Conservation (phyloP, 805 yeast genomes). For the Cephaloascus albidus region DNA sequence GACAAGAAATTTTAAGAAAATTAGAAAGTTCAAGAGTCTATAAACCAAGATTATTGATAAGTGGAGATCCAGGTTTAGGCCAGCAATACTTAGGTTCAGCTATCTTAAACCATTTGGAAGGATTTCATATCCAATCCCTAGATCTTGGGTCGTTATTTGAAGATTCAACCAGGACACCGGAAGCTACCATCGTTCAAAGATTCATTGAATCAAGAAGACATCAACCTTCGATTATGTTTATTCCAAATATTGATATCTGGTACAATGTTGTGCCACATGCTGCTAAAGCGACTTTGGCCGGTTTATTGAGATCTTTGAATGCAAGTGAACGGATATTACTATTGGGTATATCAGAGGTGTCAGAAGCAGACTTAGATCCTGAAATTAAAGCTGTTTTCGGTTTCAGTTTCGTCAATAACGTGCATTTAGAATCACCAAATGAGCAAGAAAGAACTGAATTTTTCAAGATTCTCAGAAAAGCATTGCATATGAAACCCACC, state of each 20-base stretch:
- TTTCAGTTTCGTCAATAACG: slow-evolving; percentile 34
- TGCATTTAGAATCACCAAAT: slow-evolving; percentile 34
- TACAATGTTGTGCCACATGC: slow-evolving; percentile 54
- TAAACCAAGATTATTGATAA: slow-evolving; percentile 70
- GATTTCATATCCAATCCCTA: slow-evolving; percentile 78
- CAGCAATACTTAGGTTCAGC: slow-evolving; percentile 83
- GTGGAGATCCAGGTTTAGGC: slow-evolving; percentile 75
- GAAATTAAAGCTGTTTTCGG: slow-evolving; percentile 54
- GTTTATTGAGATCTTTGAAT: slow-evolving; percentile 57
- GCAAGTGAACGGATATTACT: slow-evolving; percentile 68
- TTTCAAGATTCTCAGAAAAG: slow-evolving; percentile 42
- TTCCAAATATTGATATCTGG: slow-evolving; percentile 82
- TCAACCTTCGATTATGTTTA: slow-evolving; percentile 75
- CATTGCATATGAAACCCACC: slow-evolving; percentile 58
- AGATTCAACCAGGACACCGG: slow-evolving; percentile 75
- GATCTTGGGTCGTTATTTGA: slow-evolving; percentile 72
- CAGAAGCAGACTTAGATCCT: slow-evolving; percentile 25
- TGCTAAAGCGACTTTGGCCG: slow-evolving; percentile 63
- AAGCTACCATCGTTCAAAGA: slow-evolving; percentile 72
- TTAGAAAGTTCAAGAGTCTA: slow-evolving; percentile 57
- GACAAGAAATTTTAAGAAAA: slow-evolving; percentile 48
- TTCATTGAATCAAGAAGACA: slow-evolving; percentile 85
- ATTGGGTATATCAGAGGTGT: slow-evolving; percentile 60
- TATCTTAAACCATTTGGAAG: slow-evolving; percentile 72
- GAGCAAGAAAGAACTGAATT: slow-evolving; percentile 40